Percentiles rank a stretch among this genome's conserved stretches.
phyloP scores from a whole-genome alignment of 768 basidiomycete species.

The Arthromyces matolae region DNA sequence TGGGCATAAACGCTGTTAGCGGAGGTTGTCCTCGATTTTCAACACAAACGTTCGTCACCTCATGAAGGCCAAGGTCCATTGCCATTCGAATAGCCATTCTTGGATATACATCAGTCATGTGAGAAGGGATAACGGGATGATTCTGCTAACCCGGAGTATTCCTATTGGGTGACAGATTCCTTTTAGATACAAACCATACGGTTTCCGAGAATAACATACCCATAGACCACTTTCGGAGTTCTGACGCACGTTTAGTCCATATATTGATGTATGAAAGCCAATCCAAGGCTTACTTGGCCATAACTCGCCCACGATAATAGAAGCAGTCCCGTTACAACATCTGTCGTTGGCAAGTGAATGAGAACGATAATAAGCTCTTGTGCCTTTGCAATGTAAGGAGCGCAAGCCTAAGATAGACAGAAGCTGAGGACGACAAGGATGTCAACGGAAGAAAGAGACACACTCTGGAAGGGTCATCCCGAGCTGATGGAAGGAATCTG shows the following conservation, averaged over 20 bases:
- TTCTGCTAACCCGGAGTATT: slow-evolving; percentile 15
- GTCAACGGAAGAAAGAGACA: not conserved
- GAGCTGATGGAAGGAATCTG: slow-evolving; percentile 15
- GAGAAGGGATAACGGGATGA: not conserved
- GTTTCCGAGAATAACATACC: slow-evolving; percentile 9
- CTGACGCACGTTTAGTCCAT: slow-evolving; percentile 3
- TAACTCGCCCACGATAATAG: slow-evolving; percentile 16
- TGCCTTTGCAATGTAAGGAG: slow-evolving; percentile 15
- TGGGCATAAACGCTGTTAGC: not conserved
- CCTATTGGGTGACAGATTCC: slow-evolving; percentile 3
- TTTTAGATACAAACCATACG: not conserved
- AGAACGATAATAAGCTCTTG: slow-evolving; percentile 15
- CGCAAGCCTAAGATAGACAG: slow-evolving; percentile 8
- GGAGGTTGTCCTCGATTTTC: not conserved
- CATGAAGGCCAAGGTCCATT: slow-evolving; percentile 14
- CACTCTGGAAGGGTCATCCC: slow-evolving; percentile 13
- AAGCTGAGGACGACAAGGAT: not conserved
- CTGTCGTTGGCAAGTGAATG: slow-evolving; percentile 14
- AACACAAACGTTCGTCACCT: slow-evolving; percentile 12
- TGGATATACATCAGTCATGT: not conserved
- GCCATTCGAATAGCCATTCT: slow-evolving; percentile 19
- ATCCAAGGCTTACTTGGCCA: slow-evolving; percentile 9
- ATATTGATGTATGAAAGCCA: not conserved
- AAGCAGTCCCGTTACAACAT: slow-evolving; percentile 15
- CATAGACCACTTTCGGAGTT: slow-evolving; percentile 17